Evolutionary conservation across 2,329 filamentous ascomycete genomes (phyloP).

Genomic region (Beauveria asiatica): DNA sequence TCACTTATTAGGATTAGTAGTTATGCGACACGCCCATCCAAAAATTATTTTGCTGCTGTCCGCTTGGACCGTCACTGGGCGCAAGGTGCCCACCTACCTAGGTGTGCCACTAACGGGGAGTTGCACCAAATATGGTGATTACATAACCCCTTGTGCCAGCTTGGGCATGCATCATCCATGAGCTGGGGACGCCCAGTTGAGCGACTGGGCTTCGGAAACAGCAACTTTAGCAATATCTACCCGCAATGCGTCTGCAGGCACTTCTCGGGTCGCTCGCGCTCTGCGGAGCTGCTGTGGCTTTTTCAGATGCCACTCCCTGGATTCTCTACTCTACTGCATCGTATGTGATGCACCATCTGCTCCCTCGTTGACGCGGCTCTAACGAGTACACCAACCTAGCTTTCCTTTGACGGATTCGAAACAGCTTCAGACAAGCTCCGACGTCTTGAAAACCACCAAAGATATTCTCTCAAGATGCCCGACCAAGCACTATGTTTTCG

Average conservation of each 20-base stretch:
- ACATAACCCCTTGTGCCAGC: not conserved
- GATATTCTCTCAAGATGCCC: conserved; percentile 58
- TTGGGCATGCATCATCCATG: not conserved
- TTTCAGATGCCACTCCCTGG: conserved; percentile 82
- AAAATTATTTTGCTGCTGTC: conserved; percentile 7
- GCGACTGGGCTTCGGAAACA: not conserved
- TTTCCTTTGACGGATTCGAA: conserved; percentile 24
- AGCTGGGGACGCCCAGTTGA: not conserved
- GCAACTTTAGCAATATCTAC: conserved; percentile 15
- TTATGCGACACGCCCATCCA: not conserved
- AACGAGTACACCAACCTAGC: conserved; percentile 12
- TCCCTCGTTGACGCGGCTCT: not conserved
- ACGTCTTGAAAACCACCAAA: conserved; percentile 35
- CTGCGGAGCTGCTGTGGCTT: conserved; percentile 57
- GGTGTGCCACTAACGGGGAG: conserved; percentile 19
- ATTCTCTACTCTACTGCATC: conserved; percentile 75
- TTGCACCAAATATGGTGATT: conserved; percentile 5
- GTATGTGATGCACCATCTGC: conserved; percentile 43
- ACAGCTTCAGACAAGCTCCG: conserved; percentile 41
- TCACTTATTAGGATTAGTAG: not conserved
- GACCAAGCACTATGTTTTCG: conserved; percentile 66
- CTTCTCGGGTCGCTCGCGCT: conserved; percentile 43
- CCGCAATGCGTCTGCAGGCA: conserved; percentile 47
- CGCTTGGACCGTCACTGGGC: not conserved
- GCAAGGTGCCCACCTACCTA: not conserved